Evolutionary conservation across 805 yeast genomes (phyloP).

Genomic region (Pichia thaimueangensis): DNA sequence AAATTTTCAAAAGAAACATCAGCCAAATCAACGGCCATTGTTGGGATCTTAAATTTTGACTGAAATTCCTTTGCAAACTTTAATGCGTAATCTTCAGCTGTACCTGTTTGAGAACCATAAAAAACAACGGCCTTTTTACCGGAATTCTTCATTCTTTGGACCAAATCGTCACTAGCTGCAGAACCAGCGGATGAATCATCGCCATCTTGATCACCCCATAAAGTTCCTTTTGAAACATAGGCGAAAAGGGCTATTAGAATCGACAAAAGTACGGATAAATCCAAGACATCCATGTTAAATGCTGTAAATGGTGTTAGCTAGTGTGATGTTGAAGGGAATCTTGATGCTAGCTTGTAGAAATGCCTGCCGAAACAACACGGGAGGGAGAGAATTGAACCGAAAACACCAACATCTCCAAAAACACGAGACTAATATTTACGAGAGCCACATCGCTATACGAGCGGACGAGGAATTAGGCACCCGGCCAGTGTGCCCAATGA

Average conservation of each 20-base stretch:
- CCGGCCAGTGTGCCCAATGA: too few species aligned
- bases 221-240: constrained; percentile 59
- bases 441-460: too few species aligned
- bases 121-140: constrained; percentile 74
- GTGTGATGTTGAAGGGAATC: too few species aligned
- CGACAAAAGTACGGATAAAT: constrained; percentile 59
- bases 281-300: constrained; percentile 72
- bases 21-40: constrained; percentile 83
- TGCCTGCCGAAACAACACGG: too few species aligned
- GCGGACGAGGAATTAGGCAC: too few species aligned
- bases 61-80: constrained; percentile 85
- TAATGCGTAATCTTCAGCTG: constrained; percentile 94
- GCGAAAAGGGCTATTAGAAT: constrained; percentile 59
- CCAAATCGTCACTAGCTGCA: constrained; percentile 43
- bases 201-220: constrained; percentile 36
- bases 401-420: too few species aligned
- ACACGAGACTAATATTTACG: too few species aligned
- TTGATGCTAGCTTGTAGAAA: too few species aligned
- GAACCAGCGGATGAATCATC: constrained; percentile 17
- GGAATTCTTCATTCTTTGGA: constrained; percentile 49
- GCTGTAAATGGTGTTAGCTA: too few species aligned
- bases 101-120: constrained; percentile 96
- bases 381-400: too few species aligned
- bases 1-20: constrained; percentile 81
- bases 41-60: constrained; percentile 70